Base-by-base conservation (phyloP, 2,329 filamentous ascomycete genomes). In the Aureobasidium sp. region DNA sequence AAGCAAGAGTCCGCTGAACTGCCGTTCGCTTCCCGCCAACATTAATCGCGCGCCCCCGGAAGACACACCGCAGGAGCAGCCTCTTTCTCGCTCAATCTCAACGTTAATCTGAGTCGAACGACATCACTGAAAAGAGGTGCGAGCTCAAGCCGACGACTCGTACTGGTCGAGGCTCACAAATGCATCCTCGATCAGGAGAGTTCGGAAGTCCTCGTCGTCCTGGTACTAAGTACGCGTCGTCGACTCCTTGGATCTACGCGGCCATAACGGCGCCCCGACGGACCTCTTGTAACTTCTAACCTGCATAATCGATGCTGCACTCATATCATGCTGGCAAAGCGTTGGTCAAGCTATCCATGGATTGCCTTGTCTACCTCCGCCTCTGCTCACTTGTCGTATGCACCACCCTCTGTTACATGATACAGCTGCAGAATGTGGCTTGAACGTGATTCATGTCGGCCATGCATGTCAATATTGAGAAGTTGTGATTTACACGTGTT, bases 21-120 rank as follows among this genome's bases (percentile, higher is more conserved):
- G 53, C 53, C 53, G 53, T 39, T 42, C 51, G 51, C 51, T 55
- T 55, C 51, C 52, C 26, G n/a, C 39, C 53, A 46, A 57, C 53
- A 46, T 26, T 46, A 46, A 57, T 57, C 53, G 53, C 53, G 53
- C 53, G 34, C 15, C 13, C 23, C 34, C 50, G 52, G 27, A 39
- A 46, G 23, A 2, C n/a, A 34, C 53, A 26, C 37, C 27, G 27
- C 23, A 44, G 26, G 10, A 57, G 53, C 39, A 32, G 39, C 39
- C 53, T 57, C 36, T n/a, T 46, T 44, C 15, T 7, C 17, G 6
- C 20, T 32, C 39, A 57, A 44, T 44, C 53, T 57, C 53, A 44
- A 57, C 53, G 10, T 57, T 57, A 34, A 57, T 57, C 23, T 42
- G 37, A 55, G 51, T 41, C 36, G 51, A 7, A 55, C 42, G 37